phyloP scores from a whole-genome alignment of 78 protist species.

The Dictyostelium citrinum region DNA sequence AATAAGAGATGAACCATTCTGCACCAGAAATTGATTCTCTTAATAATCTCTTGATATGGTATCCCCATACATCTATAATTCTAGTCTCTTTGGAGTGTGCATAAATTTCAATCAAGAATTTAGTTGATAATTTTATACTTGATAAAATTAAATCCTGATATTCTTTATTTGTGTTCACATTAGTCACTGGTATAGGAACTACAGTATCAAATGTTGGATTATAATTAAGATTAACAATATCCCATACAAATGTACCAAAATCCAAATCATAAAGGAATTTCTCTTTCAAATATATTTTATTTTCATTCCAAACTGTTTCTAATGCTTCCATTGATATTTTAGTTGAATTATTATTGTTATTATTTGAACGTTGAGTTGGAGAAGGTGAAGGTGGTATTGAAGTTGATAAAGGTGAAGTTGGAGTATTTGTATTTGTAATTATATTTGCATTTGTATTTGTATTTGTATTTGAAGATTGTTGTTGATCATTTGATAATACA shows the following conservation, averaged over 20 bases:
- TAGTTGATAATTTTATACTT: conserved; percentile 44
- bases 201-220: conserved; percentile 64
- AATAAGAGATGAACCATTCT: conserved; percentile 40
- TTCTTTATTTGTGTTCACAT: background rate
- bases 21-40: conserved; percentile 39
- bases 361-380: background rate
- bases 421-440: background rate
- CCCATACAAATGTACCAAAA: conserved; percentile 67
- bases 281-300: conserved; percentile 29
- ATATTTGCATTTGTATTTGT: no score
- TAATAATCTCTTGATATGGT: conserved; percentile 48
- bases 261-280: conserved; percentile 54
- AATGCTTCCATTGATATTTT: conserved; percentile 40
- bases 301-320: conserved; percentile 71
- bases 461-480: background rate
- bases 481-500: background rate
- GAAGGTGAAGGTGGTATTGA: conserved; percentile 2
- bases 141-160: conserved; percentile 23
- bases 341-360: background rate
- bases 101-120: conserved; percentile 50
- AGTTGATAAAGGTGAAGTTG: background rate
- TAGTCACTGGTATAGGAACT: background rate
- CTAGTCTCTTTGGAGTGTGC: conserved; percentile 57
- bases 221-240: conserved; percentile 48
- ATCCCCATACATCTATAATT: conserved; percentile 64